These are phyloP conservation scores for Auricularia auricula-judae DNA, from an alignment of 768 basidiomycete species.

Conservation along the genomic window DNA sequence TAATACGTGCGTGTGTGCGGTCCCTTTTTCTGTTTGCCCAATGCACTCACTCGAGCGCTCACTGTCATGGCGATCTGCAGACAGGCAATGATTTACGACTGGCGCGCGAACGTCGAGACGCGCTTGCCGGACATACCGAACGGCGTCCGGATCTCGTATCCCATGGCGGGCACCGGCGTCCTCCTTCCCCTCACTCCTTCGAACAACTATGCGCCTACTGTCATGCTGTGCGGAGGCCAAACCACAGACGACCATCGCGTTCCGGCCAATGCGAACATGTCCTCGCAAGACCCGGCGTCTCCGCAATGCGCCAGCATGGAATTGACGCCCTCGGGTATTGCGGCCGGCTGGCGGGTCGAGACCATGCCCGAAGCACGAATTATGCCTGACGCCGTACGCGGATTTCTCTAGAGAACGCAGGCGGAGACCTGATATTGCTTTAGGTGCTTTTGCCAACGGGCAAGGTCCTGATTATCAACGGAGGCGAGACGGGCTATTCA, in stretches of 20 bases:
- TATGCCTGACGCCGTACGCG: slow-evolving; percentile 58
- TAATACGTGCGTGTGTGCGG: slow-evolving; percentile 28
- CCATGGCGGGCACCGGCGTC: slow-evolving; percentile 67
- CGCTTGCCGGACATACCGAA: slow-evolving; percentile 62
- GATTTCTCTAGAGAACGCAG: no score
- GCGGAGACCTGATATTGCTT: no score
- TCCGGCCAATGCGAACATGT: slow-evolving; percentile 46
- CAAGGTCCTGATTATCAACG: slow-evolving; percentile 63
- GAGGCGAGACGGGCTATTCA: slow-evolving; percentile 43
- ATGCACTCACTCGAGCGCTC: background rate
- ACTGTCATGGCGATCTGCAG: slow-evolving; percentile 4
- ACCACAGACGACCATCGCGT: slow-evolving; percentile 42
- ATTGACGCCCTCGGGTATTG: slow-evolving; percentile 53
- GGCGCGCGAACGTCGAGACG: slow-evolving; percentile 49
- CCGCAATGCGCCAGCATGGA: slow-evolving; percentile 61
- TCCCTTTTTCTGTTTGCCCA: background rate
- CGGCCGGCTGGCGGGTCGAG: slow-evolving; percentile 62
- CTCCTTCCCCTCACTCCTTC: slow-evolving; percentile 58
- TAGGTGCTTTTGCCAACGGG: slow-evolving; percentile 62
- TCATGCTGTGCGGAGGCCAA: slow-evolving; percentile 73
- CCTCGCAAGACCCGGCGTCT: slow-evolving; percentile 64
- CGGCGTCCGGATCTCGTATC: slow-evolving; percentile 71
- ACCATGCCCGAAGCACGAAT: slow-evolving; percentile 61
- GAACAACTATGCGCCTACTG: slow-evolving; percentile 52
- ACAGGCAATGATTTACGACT: slow-evolving; percentile 73